phyloP scores from a whole-genome alignment of 805 yeast species.

The Ogataea saltuana region DNA sequence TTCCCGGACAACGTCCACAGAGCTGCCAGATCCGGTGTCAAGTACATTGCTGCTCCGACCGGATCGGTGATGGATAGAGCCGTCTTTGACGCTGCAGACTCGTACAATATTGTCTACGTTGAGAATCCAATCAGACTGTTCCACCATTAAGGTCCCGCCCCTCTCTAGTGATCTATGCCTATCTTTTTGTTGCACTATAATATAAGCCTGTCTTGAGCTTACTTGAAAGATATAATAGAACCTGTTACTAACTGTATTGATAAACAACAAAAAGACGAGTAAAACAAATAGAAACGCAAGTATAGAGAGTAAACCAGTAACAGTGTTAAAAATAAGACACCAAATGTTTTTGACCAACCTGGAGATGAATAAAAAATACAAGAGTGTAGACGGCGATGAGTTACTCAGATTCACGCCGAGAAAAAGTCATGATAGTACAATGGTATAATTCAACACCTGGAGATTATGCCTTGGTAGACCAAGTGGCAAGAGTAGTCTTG shows the following conservation, averaged over 20 bases:
- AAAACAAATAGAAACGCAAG: slow-evolving; percentile 15
- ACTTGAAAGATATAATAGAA: background rate
- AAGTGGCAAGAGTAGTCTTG: slow-evolving; percentile 43
- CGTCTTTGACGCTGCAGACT: slow-evolving; percentile 93
- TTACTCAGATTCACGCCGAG: background rate
- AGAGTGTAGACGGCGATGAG: slow-evolving; percentile 2
- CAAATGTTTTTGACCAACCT: slow-evolving; percentile 2
- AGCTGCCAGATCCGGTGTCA: slow-evolving; percentile 95
- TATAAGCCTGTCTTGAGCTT: no score
- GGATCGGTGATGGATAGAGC: slow-evolving; percentile 98
- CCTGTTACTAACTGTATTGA: slow-evolving; percentile 10
- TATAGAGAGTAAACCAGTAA: slow-evolving; percentile 6
- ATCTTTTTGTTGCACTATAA: no score
- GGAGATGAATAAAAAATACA: slow-evolving; percentile 8
- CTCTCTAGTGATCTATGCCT: no score
- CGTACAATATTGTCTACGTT: slow-evolving; percentile 84
- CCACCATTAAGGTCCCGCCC: slow-evolving; percentile 92
- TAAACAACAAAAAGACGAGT: slow-evolving; percentile 8
- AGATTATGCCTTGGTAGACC: slow-evolving; percentile 49
- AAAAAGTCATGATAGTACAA: slow-evolving; percentile 7
- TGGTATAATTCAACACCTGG: slow-evolving; percentile 9
- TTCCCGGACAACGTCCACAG: slow-evolving; percentile 99
- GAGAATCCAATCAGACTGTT: slow-evolving; percentile 97
- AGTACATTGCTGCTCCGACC: slow-evolving; percentile 93
- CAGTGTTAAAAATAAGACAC: slow-evolving; percentile 3